phyloP scores from a whole-genome alignment of 2,329 filamentous ascomycete genomes.

The Trichoderma breve region DNA sequence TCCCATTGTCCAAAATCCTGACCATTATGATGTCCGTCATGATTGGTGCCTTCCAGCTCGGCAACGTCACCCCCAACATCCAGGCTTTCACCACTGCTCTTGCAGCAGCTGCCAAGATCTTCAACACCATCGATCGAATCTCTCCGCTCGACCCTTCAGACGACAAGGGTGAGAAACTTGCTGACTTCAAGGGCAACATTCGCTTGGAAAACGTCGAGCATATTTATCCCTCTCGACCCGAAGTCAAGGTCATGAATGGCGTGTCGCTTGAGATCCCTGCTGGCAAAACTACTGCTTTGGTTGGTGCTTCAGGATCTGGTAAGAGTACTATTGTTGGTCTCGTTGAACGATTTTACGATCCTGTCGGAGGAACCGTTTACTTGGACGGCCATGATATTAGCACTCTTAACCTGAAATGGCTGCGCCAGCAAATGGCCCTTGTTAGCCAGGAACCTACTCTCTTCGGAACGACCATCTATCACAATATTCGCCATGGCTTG shows the following conservation, averaged over 20 bases:
- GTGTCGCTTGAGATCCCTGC: constrained; percentile 79
- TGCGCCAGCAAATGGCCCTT: constrained; percentile 86
- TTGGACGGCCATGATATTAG: constrained; percentile 82
- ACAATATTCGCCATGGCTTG: constrained; percentile 84
- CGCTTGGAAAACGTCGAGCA: constrained; percentile 82
- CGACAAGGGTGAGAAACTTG: constrained; percentile 66
- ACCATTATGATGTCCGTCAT: constrained; percentile 89
- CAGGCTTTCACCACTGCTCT: constrained; percentile 84
- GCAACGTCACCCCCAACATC: constrained; percentile 80
- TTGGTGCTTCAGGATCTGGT: constrained; percentile 90
- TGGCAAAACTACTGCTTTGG: constrained; percentile 90
- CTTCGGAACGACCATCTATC: constrained; percentile 84
- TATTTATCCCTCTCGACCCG: constrained; percentile 90
- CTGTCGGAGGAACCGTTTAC: constrained; percentile 73
- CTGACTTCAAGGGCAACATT: constrained; percentile 72
- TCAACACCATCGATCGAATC: constrained; percentile 82
- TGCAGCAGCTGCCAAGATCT: constrained; percentile 88
- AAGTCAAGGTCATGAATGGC: constrained; percentile 83
- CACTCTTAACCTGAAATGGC: constrained; percentile 81
- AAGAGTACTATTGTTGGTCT: constrained; percentile 94
- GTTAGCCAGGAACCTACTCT: constrained; percentile 92
- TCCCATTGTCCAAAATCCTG: constrained; percentile 68
- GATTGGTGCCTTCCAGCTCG: constrained; percentile 88
- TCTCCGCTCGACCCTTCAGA: constrained; percentile 81
- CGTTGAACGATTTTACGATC: constrained; percentile 91